Base-by-base conservation (phyloP, 768 basidiomycete genomes). In the Tricholomella constricta region DNA sequence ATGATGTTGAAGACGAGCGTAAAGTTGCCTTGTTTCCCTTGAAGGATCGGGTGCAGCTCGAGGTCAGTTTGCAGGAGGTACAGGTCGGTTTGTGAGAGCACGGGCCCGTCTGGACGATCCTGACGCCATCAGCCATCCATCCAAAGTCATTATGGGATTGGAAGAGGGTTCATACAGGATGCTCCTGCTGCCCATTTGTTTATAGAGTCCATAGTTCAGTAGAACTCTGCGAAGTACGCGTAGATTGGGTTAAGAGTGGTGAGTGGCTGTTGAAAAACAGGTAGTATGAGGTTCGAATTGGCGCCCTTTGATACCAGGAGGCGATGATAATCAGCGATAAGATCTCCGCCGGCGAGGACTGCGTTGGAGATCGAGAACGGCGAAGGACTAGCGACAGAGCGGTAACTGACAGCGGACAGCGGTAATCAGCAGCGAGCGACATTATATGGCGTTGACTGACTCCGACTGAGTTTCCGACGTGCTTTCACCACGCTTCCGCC, bases 61-160 rank as follows among this genome's bases (percentile, higher is more conserved):
- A 93, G 76, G 14, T 85, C 81, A 4, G 82, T 79, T 38, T 80
- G 77, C 50, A 94, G 80, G 3, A 93, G 79, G 67, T 91, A 94
- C 12, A 94, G 77, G 63, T 93, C 91, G 0, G 89, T 91, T 62
- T 88, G 88, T 2, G 82, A 80, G 12, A 93, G 77, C 6, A 92
- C 82, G 5, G 91, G 91, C 0, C 89, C 90, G 68, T 92, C 89
- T 91, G 54, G 7, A 37, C 44, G 25, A 34, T 27, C 41, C 15
- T 23, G 51, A 27, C 25, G 26, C 34, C 9, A 23, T 19, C 19
- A 45, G 34, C 17, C 14, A 32, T n/a, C 35, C 17, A 27, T 8
- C 38, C 40, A 3, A 40, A n/a, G 11, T 7, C 41, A 17, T n/a
- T n/a, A n/a, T 15, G n/a, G n/a, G 12, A 38, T 3, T 8, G 32